Percentiles rank a stretch among this genome's conserved stretches.
Conservation (phyloP, 2,329 filamentous ascomycete species). For the Teratosphaeria gauchensis region DNA sequence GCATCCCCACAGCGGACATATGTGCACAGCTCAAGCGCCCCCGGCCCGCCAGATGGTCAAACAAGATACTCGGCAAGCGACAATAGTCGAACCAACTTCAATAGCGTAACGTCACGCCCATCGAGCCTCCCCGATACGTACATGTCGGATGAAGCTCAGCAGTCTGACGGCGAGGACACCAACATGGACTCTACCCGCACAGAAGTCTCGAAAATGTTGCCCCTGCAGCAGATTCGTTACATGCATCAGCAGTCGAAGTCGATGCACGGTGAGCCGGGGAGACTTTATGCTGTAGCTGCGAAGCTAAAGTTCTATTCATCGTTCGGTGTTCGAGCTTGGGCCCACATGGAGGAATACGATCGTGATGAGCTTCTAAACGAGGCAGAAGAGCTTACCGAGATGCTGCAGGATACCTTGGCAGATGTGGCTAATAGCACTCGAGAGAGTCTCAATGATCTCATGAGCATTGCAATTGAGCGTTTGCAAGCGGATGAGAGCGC, state of each 20-base stretch:
- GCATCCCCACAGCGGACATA: not conserved
- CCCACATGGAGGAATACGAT: not conserved
- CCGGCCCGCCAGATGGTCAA: too few species aligned
- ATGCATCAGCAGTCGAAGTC: not conserved
- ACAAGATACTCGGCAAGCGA: too few species aligned
- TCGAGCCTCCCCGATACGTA: not conserved
- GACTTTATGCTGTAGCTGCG: not conserved
- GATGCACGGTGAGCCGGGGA: not conserved
- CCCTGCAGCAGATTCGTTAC: not conserved
- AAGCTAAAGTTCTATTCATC: not conserved
- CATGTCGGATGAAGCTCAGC: not conserved
- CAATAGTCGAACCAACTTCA: too few species aligned
- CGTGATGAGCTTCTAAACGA: not conserved
- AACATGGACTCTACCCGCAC: not conserved
- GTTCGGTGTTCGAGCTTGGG: not conserved
- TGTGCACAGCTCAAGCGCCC: too few species aligned
- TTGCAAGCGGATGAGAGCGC: not conserved
- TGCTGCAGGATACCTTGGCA: not conserved
- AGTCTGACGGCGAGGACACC: too few species aligned
- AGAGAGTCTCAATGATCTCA: not conserved
- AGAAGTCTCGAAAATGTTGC: not conserved
- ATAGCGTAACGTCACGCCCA: too few species aligned
- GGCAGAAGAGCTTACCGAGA: not conserved
- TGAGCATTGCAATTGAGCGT: not conserved
- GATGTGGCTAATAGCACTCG: not conserved